Evolutionary conservation across 2,329 filamentous ascomycete species (phyloP).

Genomic region (Botrytis aclada): DNA sequence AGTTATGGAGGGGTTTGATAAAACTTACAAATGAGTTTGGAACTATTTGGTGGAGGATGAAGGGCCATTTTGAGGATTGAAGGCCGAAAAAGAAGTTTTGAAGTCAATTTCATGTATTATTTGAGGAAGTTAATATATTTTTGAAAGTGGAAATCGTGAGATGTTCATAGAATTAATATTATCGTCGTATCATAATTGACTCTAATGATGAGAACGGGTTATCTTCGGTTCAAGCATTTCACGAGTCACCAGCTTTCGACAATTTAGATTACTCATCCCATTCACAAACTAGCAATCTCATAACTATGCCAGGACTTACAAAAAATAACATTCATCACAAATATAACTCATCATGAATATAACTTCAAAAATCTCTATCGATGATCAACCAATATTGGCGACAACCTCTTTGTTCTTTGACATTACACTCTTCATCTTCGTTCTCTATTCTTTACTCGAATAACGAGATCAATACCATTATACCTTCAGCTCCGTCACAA

Average conservation of each 20-base stretch:
- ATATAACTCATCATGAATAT: neutral
- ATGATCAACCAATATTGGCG: neutral
- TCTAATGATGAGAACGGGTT: neutral
- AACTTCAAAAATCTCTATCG: neutral
- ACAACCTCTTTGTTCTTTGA: neutral
- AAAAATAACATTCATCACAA: neutral
- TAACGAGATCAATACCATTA: neutral
- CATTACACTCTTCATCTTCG: neutral
- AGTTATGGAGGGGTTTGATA: slow-evolving; percentile 1
- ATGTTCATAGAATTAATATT: neutral
- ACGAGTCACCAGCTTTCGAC: neutral
- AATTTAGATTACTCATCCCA: neutral
- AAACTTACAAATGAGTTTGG: slow-evolving; percentile 37
- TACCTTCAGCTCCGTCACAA: neutral
- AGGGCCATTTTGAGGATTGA: slow-evolving; percentile 33
- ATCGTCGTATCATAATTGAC: neutral
- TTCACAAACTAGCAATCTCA: neutral
- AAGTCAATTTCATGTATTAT: slow-evolving; percentile 25
- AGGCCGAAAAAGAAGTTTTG: slow-evolving; percentile 24
- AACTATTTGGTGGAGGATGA: slow-evolving; percentile 28
- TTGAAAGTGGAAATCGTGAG: neutral
- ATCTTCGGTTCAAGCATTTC: neutral
- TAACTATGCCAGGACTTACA: neutral
- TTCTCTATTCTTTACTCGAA: neutral
- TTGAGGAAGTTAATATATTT: neutral